These are phyloP conservation scores for Alnus glutinosa DNA, from an alignment of 306 rosid genomes.

Conservation along the genomic window DNA sequence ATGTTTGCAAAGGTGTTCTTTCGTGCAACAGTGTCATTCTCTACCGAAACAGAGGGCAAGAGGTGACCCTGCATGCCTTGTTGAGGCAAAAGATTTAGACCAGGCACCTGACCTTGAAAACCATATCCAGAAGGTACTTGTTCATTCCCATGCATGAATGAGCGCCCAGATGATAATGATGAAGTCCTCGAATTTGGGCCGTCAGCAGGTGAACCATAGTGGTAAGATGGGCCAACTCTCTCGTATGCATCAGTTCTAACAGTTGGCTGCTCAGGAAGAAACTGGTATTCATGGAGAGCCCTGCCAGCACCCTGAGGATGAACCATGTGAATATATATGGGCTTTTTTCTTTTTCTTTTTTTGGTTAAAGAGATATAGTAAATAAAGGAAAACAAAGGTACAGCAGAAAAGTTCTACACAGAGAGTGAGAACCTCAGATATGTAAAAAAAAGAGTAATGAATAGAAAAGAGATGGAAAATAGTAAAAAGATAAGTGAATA, in stretches of 20 bases:
- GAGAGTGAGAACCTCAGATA: not conserved
- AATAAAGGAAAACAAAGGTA: not conserved
- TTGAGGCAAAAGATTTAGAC: constrained; percentile 44
- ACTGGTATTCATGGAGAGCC: constrained; percentile 73
- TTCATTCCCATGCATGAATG: constrained; percentile 46
- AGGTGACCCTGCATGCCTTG: constrained; percentile 47
- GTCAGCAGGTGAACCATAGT: constrained; percentile 46
- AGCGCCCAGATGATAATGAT: constrained; percentile 33
- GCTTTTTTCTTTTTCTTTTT: not conserved
- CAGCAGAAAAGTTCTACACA: not conserved
- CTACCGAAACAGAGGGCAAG: constrained; percentile 47
- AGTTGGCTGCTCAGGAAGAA: constrained; percentile 78
- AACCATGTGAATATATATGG: constrained; percentile 18
- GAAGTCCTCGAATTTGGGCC: constrained; percentile 42
- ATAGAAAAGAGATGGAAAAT: not conserved
- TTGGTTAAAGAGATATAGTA: not conserved
- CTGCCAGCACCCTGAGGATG: constrained; percentile 52
- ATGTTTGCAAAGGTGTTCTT: constrained; percentile 41
- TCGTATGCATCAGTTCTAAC: constrained; percentile 54
- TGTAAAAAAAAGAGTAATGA: not conserved
- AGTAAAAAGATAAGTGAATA: not conserved
- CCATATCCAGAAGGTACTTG: constrained; percentile 44
- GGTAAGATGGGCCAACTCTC: constrained; percentile 43
- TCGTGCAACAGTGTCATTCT: constrained; percentile 34
- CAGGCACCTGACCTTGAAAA: constrained; percentile 52